Base-by-base conservation (phyloP, 1,284 basidiomycete species). In the Entoloma clypeatum region DNA sequence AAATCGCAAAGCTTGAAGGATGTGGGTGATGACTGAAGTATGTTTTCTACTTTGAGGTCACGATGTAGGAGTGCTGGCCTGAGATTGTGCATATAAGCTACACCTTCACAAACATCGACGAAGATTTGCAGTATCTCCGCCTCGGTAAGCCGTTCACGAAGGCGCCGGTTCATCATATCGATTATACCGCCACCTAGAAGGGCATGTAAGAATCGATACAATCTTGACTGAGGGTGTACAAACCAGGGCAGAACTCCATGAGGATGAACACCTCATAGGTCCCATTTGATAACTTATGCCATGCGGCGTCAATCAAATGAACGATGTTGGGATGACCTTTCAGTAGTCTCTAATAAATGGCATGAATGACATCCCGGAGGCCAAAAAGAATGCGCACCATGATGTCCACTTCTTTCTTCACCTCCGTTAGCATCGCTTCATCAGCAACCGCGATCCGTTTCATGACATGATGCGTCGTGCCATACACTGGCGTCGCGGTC, bases 1-100 rank as follows among this genome's bases (percentile, higher is more conserved):
- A 99, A 99, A 62, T 99, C 96, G 63, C 96, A 99, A 10, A 99
- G 75, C 64, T 99, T 99, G 76, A 86, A 99, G 2, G 82, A 81
- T 13, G 81, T 80, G 6, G 68, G 63, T 18, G 77, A 79, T 41
- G 81, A 80, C 61, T 84, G 88, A 0, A 99, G 79, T 55, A 99
- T 97, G 63, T 99, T 99, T 65, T 99, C 96, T 29, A 97, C 92
- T 67, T 99, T 99, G 59, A 99, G 80, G 67, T 99, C 96, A 29
- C 96, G 89, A 61, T 99, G 96, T 26, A 99, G 75, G 32, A 99
- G 75, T 9, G 93, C 79, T 2, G 92, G 90, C 25, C 82, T 79
- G 37, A 92, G 79, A 49, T 92, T 86, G 62, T 99, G 96, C 96
- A 99, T 99, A 50, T 81, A 87, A 1, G 91, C 92, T 8, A 96